Evolutionary conservation across 2,329 filamentous ascomycete species (phyloP).

Genomic region (Eurotiales sp.): DNA sequence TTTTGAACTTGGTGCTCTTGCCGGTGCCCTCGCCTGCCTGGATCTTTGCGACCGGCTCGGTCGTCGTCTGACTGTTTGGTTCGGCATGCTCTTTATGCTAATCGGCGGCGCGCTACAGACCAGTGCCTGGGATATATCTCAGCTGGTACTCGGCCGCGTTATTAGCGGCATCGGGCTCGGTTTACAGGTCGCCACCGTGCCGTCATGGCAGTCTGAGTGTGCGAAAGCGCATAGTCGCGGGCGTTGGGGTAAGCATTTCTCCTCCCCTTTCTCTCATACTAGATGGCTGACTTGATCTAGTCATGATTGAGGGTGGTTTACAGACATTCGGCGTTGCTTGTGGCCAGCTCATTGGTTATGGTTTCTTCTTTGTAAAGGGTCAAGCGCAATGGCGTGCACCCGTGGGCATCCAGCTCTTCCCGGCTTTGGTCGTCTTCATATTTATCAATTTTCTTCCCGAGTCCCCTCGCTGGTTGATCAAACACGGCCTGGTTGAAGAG

Average conservation of each 20-base stretch:
- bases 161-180: constrained; percentile 37
- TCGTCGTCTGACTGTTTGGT: too few species aligned
- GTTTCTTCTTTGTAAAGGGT: background rate
- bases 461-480: constrained; percentile 38
- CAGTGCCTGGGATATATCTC: too few species aligned
- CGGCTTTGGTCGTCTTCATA: constrained; percentile 20
- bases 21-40: too few species aligned
- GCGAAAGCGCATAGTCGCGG: constrained; percentile 50
- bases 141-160: too few species aligned
- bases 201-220: constrained; percentile 45
- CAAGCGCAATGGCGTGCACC: constrained; percentile 31
- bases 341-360: background rate
- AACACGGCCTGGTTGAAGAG: constrained; percentile 28
- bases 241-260: too few species aligned
- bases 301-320: constrained; percentile 33
- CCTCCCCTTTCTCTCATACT: too few species aligned
- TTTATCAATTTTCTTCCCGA: constrained; percentile 23
- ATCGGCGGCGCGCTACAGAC: too few species aligned
- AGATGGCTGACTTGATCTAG: too few species aligned
- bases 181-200: constrained; percentile 46
- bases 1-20: too few species aligned
- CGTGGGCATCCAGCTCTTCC: constrained; percentile 25
- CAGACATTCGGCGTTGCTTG: background rate
- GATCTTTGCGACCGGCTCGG: too few species aligned
- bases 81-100: too few species aligned